Conservation (phyloP, 768 basidiomycete genomes). For the Amanita fuliginea region DNA sequence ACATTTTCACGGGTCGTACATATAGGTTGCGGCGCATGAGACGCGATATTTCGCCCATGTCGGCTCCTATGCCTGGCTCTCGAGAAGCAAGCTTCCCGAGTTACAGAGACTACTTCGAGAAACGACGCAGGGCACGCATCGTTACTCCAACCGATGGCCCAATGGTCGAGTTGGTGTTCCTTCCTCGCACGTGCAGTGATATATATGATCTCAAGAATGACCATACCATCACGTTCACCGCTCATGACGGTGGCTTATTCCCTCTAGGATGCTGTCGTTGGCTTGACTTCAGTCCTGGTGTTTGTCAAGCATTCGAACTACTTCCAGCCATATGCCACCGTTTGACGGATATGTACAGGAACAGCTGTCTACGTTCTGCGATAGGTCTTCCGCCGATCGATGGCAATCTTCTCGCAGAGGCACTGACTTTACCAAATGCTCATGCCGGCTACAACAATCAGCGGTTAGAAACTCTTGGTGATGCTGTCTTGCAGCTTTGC, state of each 20-base stretch:
- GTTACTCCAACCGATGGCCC: slow-evolving; percentile 46
- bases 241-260: slow-evolving; percentile 17
- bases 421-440: slow-evolving; percentile 64
- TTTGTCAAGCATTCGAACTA: slow-evolving; percentile 41
- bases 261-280: slow-evolving; percentile 41
- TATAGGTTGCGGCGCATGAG: slow-evolving; percentile 48
- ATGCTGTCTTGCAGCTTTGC: slow-evolving; percentile 69
- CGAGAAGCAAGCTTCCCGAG: slow-evolving; percentile 34
- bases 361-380: slow-evolving; percentile 32
- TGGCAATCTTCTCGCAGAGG: slow-evolving; percentile 53
- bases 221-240: slow-evolving; percentile 11
- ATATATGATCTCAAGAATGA: slow-evolving; percentile 20
- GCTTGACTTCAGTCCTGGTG: slow-evolving; percentile 38
- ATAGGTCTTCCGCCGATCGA: slow-evolving; percentile 53
- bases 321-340: slow-evolving; percentile 61
- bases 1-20: slow-evolving; percentile 42
- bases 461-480: slow-evolving; percentile 79
- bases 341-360: slow-evolving; percentile 56
- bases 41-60: slow-evolving; percentile 55
- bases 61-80: slow-evolving; percentile 40
- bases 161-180: slow-evolving; percentile 41
- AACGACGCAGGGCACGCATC: slow-evolving; percentile 40
- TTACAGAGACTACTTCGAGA: slow-evolving; percentile 48
- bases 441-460: slow-evolving; percentile 67
- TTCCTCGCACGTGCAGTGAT: slow-evolving; percentile 31